Evolutionary conservation across 192 early-diverging fungal species (phyloP), one percentile per base, ranked within the genome.

Genomic region (Coemansia sp.): DNA sequence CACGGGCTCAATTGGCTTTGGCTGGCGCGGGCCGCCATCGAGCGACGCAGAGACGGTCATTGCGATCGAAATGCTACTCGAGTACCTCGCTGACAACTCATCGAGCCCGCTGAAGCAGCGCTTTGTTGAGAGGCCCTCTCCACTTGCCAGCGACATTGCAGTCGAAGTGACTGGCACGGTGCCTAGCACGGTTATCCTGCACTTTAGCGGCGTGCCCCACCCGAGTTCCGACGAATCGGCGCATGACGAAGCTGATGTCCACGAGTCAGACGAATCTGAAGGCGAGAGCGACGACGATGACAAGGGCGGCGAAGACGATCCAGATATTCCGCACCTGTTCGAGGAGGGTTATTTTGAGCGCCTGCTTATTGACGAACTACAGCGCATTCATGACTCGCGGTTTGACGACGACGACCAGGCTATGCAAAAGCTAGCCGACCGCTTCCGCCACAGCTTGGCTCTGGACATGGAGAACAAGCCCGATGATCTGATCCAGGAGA

Each of bases 11-110:
- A 75, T 91, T 17, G 76, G 70, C 11, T 87, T 85, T 63, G 88
- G 85, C 33, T 95, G 94, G 94, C 85, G 84, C 1, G 94, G 94
- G 0, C 94, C 94, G 9, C 70, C 54, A 6, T 79, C 86, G 0
- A 82, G 84, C 19, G 91, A 94, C 56, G 67, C 89, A 7, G 78
- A 85, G 37, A 85, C 85, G 2, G 77, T 83, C 46, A 62, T 88
- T 10, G 89, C 89, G 1, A 64, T 94, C 4, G 88, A 93, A 56
- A 87, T 95, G 35, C 71, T 95, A 44, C 72, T 91, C 48, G 85
- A 89, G 6, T 94, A 87, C 62, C 71, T 95, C 59, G 84, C 87
- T 10, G 91, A 92, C 39, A 86, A 83, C 17, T 69, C 89, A 16
- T 88, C 91, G 3, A 89, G 88, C 31, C 91, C 90, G 6, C 86